A percentile compares a stretch with the other conserved stretches of the same genome.
These are phyloP conservation scores for Pythium dissotocum DNA, from an alignment of 352 stramenopile species.

Conservation along the genomic window DNA sequence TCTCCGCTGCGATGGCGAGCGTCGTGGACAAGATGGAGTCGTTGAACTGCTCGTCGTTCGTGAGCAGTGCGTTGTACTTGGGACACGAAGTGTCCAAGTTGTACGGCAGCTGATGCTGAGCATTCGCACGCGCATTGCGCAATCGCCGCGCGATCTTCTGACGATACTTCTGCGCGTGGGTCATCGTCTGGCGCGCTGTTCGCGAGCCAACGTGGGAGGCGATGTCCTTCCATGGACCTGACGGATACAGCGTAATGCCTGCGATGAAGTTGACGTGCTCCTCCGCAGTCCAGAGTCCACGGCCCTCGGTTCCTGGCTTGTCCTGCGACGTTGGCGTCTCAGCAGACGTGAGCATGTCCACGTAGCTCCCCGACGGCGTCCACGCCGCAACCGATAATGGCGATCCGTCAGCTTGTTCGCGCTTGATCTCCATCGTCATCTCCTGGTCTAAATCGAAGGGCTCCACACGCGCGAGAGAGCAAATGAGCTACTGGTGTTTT, in stretches of 20 bases:
- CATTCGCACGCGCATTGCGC: constrained; percentile 70
- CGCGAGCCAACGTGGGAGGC: constrained; percentile 65
- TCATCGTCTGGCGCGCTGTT: constrained; percentile 80
- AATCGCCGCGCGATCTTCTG: constrained; percentile 79
- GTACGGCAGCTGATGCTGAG: constrained; percentile 65
- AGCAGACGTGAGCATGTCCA: constrained; percentile 27
- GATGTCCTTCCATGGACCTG: constrained; percentile 79
- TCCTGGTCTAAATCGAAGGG: background rate
- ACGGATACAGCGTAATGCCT: constrained; percentile 77
- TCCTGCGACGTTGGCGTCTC: constrained; percentile 23
- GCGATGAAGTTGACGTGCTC: constrained; percentile 77
- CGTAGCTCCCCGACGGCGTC: constrained; percentile 25
- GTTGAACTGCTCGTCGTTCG: constrained; percentile 78
- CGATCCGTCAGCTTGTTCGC: constrained; percentile 27
- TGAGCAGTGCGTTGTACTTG: constrained; percentile 70
- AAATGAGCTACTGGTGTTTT: constrained; percentile 27
- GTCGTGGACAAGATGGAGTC: constrained; percentile 77
- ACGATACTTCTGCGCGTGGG: constrained; percentile 83
- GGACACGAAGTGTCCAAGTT: constrained; percentile 60
- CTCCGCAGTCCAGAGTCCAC: constrained; percentile 71
- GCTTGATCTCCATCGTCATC: constrained; percentile 30
- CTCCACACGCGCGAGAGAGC: background rate
- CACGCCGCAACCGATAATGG: constrained; percentile 29
- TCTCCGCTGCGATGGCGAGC: constrained; percentile 70
- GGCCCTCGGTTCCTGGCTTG: constrained; percentile 50